A percentile compares a stretch with the other conserved stretches of the same genome.
These are phyloP conservation scores for Thielaviopsis ethacetica DNA, from an alignment of 2,329 filamentous ascomycete species.

Conservation along the genomic window DNA sequence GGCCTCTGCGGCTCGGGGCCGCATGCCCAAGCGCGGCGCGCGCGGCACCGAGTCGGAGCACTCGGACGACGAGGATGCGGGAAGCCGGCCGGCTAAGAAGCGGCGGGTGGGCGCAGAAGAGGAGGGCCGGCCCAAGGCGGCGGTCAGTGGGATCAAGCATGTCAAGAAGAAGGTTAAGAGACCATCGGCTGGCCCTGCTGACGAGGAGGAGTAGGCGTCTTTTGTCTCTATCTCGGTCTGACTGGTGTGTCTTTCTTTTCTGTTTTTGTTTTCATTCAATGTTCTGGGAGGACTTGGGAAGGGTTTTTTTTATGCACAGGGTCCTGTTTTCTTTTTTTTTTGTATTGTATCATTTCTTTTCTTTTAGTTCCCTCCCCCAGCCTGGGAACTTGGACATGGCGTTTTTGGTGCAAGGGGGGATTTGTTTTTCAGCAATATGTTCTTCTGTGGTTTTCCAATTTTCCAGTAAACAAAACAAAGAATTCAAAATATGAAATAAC, in stretches of 20 bases:
- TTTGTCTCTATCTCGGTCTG: neutral
- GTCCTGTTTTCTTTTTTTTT: neutral
- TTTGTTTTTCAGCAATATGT: conserved; percentile 1
- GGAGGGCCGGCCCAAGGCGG: conserved; percentile 12
- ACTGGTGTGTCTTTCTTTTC: neutral
- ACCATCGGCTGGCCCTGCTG: neutral
- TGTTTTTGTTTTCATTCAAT: neutral
- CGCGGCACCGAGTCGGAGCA: conserved; percentile 19
- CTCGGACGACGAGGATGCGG: conserved; percentile 8
- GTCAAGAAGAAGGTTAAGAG: conserved; percentile 8
- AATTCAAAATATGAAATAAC: too few relatives aligned
- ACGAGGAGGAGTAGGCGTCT: neutral
- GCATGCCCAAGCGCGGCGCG: conserved; percentile 20
- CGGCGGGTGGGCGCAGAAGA: conserved; percentile 19
- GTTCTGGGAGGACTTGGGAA: neutral
- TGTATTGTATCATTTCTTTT: neutral
- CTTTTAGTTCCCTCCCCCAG: neutral
- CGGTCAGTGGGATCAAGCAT: conserved; percentile 7
- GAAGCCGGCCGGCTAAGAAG: conserved; percentile 9
- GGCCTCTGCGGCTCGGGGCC: conserved; percentile 18
- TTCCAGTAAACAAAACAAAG: neutral
- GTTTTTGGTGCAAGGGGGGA: neutral
- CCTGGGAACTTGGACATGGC: neutral
- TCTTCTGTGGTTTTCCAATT: neutral
- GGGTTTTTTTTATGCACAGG: neutral